These are phyloP conservation scores for Filobasidium floriforme DNA, from an alignment of 768 basidiomycete genomes.

Conservation along the genomic window DNA sequence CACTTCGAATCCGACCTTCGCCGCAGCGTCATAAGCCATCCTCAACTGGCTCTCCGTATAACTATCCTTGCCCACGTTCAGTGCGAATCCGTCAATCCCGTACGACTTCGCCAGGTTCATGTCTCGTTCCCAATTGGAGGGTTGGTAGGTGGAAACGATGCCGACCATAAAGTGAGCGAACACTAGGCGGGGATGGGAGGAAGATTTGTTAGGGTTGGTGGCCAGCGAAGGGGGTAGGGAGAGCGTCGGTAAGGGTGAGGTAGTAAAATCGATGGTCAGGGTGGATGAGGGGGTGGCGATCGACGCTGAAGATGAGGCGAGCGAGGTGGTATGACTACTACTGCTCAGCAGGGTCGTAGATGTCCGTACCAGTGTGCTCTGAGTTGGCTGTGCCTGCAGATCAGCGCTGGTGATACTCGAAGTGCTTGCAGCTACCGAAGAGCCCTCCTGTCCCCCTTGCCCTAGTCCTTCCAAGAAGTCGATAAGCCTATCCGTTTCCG, in stretches of 20 bases:
- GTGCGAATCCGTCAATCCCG: slow-evolving; percentile 40
- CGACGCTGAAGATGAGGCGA: no score
- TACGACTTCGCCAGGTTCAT: slow-evolving; percentile 36
- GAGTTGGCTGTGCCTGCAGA: no score
- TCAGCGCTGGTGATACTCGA: not conserved
- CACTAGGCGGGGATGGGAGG: slow-evolving; percentile 21
- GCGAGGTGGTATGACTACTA: no score
- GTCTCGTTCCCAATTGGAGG: slow-evolving; percentile 33
- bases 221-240: not conserved
- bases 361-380: no score
- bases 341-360: no score
- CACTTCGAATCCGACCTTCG: slow-evolving; percentile 31
- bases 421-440: not conserved
- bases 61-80: slow-evolving; percentile 41
- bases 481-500: not conserved
- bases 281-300: no score
- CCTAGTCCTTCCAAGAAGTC: not conserved
- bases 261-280: no score
- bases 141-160: slow-evolving; percentile 35
- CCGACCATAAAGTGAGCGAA: slow-evolving; percentile 45
- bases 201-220: not conserved
- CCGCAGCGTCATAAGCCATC: slow-evolving; percentile 37
- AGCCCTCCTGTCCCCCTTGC: not conserved
- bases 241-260: not conserved
- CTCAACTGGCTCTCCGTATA: slow-evolving; percentile 40